Percentiles rank a stretch among this genome's conserved stretches.
phyloP scores from a whole-genome alignment of 179 eudicot species.

The Silene vulgaris region DNA sequence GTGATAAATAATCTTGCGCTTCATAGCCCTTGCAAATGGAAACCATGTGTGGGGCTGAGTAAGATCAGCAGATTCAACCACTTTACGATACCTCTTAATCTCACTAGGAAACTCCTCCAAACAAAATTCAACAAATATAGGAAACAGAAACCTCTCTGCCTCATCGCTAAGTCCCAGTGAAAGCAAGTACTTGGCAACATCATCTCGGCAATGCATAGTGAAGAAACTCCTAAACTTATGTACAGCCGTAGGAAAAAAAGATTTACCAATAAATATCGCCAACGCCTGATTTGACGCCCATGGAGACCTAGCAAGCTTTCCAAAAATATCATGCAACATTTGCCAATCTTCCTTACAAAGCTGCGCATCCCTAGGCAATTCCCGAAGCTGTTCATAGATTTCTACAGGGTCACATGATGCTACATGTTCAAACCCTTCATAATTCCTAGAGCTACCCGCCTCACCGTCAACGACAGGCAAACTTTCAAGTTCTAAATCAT shows the following conservation, averaged over 20 bases:
- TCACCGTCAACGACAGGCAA: constrained; percentile 18
- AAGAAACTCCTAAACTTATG: constrained; percentile 47
- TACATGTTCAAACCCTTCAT: constrained; percentile 28
- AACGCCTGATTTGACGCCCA: constrained; percentile 82
- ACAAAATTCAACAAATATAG: constrained; percentile 71
- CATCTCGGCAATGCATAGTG: constrained; percentile 36
- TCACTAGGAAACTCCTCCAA: constrained; percentile 58
- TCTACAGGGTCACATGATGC: constrained; percentile 51
- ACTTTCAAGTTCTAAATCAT: constrained; percentile 8
- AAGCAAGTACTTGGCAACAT: constrained; percentile 47
- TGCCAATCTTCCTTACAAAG: constrained; percentile 40
- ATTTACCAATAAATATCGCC: constrained; percentile 67
- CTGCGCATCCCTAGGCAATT: constrained; percentile 28
- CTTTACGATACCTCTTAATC: constrained; percentile 54
- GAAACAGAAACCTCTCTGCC: constrained; percentile 68
- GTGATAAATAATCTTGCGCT: constrained; percentile 70
- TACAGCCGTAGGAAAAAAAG: constrained; percentile 68
- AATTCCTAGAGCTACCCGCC: background rate
- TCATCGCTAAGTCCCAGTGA: constrained; percentile 51
- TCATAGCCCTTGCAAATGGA: constrained; percentile 90
- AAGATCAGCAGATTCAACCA: constrained; percentile 74
- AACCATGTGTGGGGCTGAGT: constrained; percentile 91
- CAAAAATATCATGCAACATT: constrained; percentile 40
- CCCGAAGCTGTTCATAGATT: constrained; percentile 46
- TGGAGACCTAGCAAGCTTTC: constrained; percentile 45